Evolutionary conservation across 768 basidiomycete genomes (phyloP).

Genomic region (Panaeolus cyanescens): DNA sequence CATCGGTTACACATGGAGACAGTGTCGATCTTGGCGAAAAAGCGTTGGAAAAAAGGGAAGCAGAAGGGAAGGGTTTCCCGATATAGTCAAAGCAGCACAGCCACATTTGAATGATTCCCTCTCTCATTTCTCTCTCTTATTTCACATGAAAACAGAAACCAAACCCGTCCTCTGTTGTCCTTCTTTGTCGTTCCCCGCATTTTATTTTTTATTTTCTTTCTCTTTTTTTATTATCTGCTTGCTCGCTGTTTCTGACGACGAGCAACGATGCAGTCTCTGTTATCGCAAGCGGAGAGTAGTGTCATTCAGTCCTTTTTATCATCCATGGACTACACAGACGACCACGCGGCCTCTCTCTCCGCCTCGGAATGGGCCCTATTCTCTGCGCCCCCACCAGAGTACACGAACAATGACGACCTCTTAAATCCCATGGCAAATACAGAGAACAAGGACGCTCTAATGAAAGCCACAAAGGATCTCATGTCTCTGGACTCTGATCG

Average conservation of each 20-base stretch:
- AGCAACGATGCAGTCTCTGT: constrained; percentile 52
- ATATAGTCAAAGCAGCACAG: not conserved
- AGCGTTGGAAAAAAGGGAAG: too few relatives aligned
- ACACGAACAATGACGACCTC: constrained; percentile 42
- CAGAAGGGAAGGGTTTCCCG: not conserved
- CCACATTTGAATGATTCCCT: not conserved
- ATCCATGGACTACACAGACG: constrained; percentile 46
- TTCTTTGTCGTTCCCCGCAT: constrained; percentile 3
- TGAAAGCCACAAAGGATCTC: constrained; percentile 82
- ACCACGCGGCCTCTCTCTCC: constrained; percentile 18
- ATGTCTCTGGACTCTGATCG: constrained; percentile 65
- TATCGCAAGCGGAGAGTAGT: constrained; percentile 66
- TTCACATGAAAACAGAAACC: not conserved
- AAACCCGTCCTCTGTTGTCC: not conserved
- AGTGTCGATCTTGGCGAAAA: not conserved
- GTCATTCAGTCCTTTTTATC: constrained; percentile 72
- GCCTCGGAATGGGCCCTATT: constrained; percentile 48
- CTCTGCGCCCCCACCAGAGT: constrained; percentile 5
- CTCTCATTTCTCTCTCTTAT: not conserved
- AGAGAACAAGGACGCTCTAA: constrained; percentile 63
- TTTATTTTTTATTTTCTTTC: not conserved
- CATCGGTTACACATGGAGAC: not conserved
- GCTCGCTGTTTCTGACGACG: not conserved
- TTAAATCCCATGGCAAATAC: constrained; percentile 36
- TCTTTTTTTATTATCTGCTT: not conserved